Evolutionary conservation across 306 rosid species (phyloP), one percentile per base, ranked within the genome.

Genomic region (Amphicarpaea edgeworthii): DNA sequence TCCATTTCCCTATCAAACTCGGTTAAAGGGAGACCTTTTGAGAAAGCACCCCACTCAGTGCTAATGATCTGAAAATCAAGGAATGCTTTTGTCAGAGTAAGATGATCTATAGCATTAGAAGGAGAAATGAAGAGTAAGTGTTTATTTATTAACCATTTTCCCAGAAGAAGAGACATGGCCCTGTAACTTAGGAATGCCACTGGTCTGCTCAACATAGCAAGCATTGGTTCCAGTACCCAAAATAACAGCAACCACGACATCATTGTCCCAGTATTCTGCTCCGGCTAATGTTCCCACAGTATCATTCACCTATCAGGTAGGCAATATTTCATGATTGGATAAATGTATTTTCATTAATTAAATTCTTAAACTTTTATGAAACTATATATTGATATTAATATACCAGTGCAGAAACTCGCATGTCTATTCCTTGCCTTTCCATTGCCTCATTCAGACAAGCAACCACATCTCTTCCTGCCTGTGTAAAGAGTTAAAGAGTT

Each of bases 201-300:
- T 80, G 12, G 63, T 81, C 63, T 86, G 86, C 68, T 94, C 98
- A 12, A 91, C 87, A 58, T 94, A 94, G 81, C 98, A 91, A 74
- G 98, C 98, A 55, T 91, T 94, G 59, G 97, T 94, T 86, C 98
- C 98, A 0, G 98, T 94, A 21, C 98, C 98, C 86, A 94, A 86
- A 87, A 94, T 91, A 43, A 90, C 93, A 62, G 98, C 98, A 79
- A 87, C 95, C 85, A 81, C 72, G 37, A 90, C 97, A 83, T 94
- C 96, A 53, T 87, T 81, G 32, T 94, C 98, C 81, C 87, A 94
- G 70, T 91, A 94, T 81, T 88, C 84, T 49, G 98, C 98, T 82
- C 97, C 98, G 2, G 98, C 97, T 80, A 94, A 84, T 34, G 98
- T 94, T 70, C 87, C 98, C 61, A 91, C 98, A 4, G 93, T 7